Conservation (phyloP, 2,329 filamentous ascomycete genomes). For the Helotiales sp. region DNA sequence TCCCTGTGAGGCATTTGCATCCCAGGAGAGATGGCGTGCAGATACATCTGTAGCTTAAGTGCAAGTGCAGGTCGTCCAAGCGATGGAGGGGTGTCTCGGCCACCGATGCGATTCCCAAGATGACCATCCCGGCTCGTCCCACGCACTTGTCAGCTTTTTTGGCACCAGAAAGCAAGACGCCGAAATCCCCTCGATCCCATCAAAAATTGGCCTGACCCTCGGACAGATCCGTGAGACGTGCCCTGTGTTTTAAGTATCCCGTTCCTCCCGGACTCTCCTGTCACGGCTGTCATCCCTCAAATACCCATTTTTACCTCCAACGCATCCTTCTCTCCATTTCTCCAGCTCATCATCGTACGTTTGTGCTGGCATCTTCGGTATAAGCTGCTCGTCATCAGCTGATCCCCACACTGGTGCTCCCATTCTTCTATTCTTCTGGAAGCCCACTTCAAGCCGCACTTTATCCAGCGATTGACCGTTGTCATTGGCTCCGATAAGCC, state of each 20-base stretch:
- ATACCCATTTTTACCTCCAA: constrained; percentile 5
- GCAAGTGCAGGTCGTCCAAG: not conserved
- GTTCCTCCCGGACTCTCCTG: not conserved
- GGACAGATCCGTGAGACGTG: constrained; percentile 18
- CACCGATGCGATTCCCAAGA: not conserved
- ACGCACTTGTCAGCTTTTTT: not conserved
- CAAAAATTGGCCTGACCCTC: constrained; percentile 10
- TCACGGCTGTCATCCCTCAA: constrained; percentile 10
- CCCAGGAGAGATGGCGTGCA: not conserved
- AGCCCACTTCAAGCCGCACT: not conserved
- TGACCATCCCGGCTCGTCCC: not conserved
- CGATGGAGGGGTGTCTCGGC: constrained; percentile 11
- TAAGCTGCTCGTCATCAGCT: not conserved
- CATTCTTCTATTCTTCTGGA: constrained; percentile 1
- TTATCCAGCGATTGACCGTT: not conserved
- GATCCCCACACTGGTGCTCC: not conserved
- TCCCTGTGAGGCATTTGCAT: not conserved
- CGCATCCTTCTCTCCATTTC: not conserved
- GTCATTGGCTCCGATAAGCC: constrained; percentile 9
- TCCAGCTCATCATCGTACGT: constrained; percentile 8
- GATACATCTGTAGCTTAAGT: constrained; percentile 4
- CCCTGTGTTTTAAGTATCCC: constrained; percentile 14
- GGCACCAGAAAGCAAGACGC: not conserved
- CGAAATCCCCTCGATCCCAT: not conserved
- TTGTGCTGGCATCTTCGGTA: not conserved